Conservation (phyloP, 345 rosid species). For the Raphanus raphanistrum region DNA sequence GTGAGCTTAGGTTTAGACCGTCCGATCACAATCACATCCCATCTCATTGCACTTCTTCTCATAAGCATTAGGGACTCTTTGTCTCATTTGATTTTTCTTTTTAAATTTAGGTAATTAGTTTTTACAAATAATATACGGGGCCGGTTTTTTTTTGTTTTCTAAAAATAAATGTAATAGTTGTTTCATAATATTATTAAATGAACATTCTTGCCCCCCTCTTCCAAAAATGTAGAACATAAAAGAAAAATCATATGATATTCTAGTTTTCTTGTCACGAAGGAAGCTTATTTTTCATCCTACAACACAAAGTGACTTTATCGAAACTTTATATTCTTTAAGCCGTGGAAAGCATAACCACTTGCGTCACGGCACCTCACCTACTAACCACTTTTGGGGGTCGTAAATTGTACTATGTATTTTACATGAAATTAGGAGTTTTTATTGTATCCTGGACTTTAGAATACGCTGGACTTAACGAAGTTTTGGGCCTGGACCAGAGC, state of each 20-base stretch:
- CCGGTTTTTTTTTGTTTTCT: background rate
- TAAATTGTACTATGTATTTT: background rate
- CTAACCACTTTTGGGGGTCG: background rate
- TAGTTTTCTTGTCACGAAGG: background rate
- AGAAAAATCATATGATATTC: background rate
- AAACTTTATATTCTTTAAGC: background rate
- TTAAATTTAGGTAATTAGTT: background rate
- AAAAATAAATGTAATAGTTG: background rate
- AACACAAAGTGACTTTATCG: background rate
- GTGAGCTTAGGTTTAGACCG: slow-evolving; percentile 60
- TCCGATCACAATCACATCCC: slow-evolving; percentile 43
- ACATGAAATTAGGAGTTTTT: background rate
- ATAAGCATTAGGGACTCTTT: slow-evolving; percentile 45
- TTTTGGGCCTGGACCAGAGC: background rate
- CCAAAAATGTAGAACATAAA: background rate
- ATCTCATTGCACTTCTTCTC: slow-evolving; percentile 58
- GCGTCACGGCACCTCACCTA: background rate
- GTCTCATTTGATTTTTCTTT: background rate
- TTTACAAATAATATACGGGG: slow-evolving; percentile 10
- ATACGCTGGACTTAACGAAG: background rate
- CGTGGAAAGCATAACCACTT: background rate
- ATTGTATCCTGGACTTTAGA: background rate
- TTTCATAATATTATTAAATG: slow-evolving; percentile 2
- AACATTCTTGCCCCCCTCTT: background rate
- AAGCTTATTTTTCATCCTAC: background rate